phyloP scores from a whole-genome alignment of 352 stramenopile species.

The Pythium diclinum region DNA sequence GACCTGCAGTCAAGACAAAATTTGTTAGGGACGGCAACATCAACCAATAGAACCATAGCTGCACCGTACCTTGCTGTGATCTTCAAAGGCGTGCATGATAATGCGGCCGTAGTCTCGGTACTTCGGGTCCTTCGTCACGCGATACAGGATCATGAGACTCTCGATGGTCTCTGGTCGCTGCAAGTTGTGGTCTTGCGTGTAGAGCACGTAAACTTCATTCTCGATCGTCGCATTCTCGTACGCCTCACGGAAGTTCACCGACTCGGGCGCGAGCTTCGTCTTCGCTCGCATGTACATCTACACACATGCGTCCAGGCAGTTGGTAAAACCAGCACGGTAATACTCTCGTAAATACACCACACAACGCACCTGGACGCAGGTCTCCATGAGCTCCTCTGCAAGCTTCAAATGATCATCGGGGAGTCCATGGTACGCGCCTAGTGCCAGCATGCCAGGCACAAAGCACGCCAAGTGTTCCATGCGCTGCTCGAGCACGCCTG shows the following conservation, averaged over 20 bases:
- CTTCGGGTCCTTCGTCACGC: slow-evolving; percentile 69
- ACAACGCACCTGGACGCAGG: slow-evolving; percentile 54
- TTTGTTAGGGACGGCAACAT: no score
- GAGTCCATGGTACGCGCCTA: slow-evolving; percentile 61
- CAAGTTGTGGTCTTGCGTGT: slow-evolving; percentile 52
- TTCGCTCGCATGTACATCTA: slow-evolving; percentile 71
- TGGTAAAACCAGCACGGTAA: no score
- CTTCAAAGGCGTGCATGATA: slow-evolving; percentile 81
- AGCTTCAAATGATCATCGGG: slow-evolving; percentile 51
- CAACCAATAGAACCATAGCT: no score
- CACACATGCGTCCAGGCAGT: not conserved
- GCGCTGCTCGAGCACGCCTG: slow-evolving; percentile 25
- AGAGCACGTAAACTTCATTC: slow-evolving; percentile 19
- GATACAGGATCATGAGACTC: slow-evolving; percentile 86
- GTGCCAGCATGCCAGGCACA: slow-evolving; percentile 73
- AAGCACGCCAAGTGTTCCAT: slow-evolving; percentile 91
- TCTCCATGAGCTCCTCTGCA: slow-evolving; percentile 66
- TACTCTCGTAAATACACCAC: no score
- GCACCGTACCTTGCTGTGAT: slow-evolving; percentile 46
- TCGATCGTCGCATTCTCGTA: not conserved
- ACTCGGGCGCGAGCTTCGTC: slow-evolving; percentile 71
- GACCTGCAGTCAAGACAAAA: slow-evolving; percentile 22
- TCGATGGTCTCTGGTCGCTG: slow-evolving; percentile 90
- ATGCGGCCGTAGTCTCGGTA: slow-evolving; percentile 75
- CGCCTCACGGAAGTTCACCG: slow-evolving; percentile 43